Evolutionary conservation across 2,329 filamentous ascomycete genomes (phyloP), one percentile per base, ranked within the genome.

Genomic region (Sporothrix sp.): DNA sequence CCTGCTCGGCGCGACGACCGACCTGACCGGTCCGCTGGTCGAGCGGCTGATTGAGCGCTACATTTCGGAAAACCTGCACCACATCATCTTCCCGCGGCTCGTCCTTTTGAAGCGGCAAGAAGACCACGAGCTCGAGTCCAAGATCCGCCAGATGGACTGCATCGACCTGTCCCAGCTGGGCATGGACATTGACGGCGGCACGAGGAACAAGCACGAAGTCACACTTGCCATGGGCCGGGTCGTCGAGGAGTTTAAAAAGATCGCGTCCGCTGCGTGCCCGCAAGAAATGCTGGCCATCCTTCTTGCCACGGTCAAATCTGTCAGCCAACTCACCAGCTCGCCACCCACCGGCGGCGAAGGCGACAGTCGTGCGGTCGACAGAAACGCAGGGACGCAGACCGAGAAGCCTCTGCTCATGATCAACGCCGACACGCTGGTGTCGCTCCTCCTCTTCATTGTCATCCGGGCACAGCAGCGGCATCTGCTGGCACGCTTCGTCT

Each of bases 11-110:
- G 87, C 90, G 4, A 95, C 89, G 1, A 98, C 94, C 2, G 89
- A 96, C 62, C 70, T 98, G 47, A 97, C 93, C 0, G 91, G 93
- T 0, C 87, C 90, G 1, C 71, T 94, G 8, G 90, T 98, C 1
- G 94, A 98, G 68, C 82, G 87, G 54, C 75, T 98, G 60, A 96
- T 98, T 57, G 93, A 98, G 66, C 83, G 89, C 43, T 96, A 98
- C 66, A 82, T 98, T 37, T 81, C 87, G 0, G 93, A 97, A 63
- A 91, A 95, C 64, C 81, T 97, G 7, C 91, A 98, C 59, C 84
- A 91, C 61, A 76, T 94, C 25, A 71, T 98, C 9, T 98, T 95
- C 61, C 87, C 90, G 0, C 79, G 85, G 40, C 71, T 98, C 20
- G 87, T 83, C 62, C 76, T 81, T 2, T 79, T 94, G 58, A 86